Percentiles rank a stretch among this genome's conserved stretches.
phyloP scores from a whole-genome alignment of 2,329 filamentous ascomycete species.

The Hypoxylon sp. region DNA sequence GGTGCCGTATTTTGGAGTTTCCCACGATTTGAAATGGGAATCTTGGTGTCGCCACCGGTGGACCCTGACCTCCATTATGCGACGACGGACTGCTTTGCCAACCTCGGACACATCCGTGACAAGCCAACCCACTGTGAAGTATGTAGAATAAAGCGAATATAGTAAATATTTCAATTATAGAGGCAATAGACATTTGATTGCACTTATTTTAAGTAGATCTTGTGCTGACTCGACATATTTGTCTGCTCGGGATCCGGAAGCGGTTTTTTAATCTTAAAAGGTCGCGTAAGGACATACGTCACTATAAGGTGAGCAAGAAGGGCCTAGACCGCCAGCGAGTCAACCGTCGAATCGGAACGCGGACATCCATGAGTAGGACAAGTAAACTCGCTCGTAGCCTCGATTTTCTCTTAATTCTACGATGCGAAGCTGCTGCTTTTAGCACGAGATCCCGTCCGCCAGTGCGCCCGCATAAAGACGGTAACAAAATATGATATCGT shows the following conservation, averaged over 20 bases:
- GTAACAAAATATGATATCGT: background rate
- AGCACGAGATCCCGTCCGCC: background rate
- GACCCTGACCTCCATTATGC: background rate
- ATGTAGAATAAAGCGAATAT: background rate
- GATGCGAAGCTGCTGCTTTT: constrained; percentile 5
- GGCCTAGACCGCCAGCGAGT: background rate
- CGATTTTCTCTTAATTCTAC: constrained; percentile 3
- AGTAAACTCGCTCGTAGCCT: background rate
- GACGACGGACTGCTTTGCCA: background rate
- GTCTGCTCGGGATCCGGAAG: background rate
- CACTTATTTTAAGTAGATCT: background rate
- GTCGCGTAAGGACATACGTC: background rate
- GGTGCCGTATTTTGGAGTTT: background rate
- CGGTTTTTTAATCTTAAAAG: background rate
- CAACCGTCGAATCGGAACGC: background rate
- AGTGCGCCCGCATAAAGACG: background rate
- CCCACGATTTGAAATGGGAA: constrained; percentile 3
- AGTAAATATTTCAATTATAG: too few species aligned
- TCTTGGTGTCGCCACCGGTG: constrained; percentile 11
- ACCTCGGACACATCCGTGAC: background rate
- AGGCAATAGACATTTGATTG: too few species aligned
- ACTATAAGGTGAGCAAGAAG: background rate
- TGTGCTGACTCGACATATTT: background rate
- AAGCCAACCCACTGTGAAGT: background rate
- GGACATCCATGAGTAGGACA: background rate